Conservation (phyloP, 106 monocot genomes). For the Hemerocallis citrina region DNA sequence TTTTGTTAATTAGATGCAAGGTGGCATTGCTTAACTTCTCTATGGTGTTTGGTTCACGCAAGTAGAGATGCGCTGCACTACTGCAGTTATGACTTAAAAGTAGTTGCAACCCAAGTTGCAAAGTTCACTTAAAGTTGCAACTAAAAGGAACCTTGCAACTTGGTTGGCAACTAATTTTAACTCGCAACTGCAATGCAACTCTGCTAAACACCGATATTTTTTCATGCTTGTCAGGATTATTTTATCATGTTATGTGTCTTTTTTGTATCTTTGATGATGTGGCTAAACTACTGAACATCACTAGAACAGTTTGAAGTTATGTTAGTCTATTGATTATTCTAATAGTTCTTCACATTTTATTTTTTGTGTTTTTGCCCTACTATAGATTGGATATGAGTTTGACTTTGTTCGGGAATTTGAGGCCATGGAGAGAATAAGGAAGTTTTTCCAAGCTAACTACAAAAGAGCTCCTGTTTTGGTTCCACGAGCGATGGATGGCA, state of each 20-base stretch:
- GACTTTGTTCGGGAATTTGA: conserved; percentile 82
- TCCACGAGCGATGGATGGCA: conserved; percentile 57
- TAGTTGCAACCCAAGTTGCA: no score
- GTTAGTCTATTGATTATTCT: neutral
- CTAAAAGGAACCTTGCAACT: no score
- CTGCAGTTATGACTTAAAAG: no score
- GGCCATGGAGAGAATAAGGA: conserved; percentile 77
- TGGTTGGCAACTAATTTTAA: no score
- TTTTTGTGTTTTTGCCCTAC: conserved; percentile 9
- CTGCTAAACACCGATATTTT: no score
- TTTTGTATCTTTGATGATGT: neutral
- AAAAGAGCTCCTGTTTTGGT: conserved; percentile 75
- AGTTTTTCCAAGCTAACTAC: conserved; percentile 46
- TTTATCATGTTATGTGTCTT: no score
- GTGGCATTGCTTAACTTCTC: neutral
- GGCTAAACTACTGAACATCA: neutral
- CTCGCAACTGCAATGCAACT: no score
- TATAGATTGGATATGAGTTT: conserved; percentile 87
- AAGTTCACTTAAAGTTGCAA: no score
- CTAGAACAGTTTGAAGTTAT: neutral
- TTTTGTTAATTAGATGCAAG: neutral
- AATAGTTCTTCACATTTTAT: neutral
- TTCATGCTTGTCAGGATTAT: no score
- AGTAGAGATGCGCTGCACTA: no score
- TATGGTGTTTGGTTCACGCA: no score